Base-by-base conservation (phyloP, 352 stramenopile species). In the Globisporangium viniferum region DNA sequence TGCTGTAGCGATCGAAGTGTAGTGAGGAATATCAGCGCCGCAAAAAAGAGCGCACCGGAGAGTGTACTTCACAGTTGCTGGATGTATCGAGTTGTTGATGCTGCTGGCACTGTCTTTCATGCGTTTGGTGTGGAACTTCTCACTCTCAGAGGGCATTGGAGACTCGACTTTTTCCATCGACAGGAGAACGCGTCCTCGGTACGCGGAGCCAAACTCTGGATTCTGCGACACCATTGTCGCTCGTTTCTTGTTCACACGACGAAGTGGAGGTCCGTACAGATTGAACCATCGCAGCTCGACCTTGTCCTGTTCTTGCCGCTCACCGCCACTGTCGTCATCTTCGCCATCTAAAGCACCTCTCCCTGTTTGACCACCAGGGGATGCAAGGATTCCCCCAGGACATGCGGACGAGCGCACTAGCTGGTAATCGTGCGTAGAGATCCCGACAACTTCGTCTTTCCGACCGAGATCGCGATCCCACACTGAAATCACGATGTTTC, bases 211-310 rank as follows among this genome's bases (percentile, higher is more conserved):
- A 36, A 82, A 77, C 5, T 94, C 79, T 3, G 86, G 77, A 22
- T 88, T 84, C 41, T 82, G 78, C 10, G 88, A 79, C 27, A 95
- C 77, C 22, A 82, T 66, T 3, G 73, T 53, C 1, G 72, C 72
- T 5, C 84, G 78, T 54, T 89, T 91, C 31, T 76, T 75, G 64
- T 92, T 91, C 22, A 76, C 69, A 2, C 80, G 71, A 0, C 64
- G 75, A 7, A 91, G 68, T 1, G 86, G 91, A n/a, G 90, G 88
- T 7, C 91, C 91, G 61, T 97, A 97, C 3, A 97, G 61, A 66
- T 93, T 93, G 51, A 88, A 89, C 88, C 91, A 97, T 3, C 83
- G 76, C 24, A 82, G 67, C 29, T 81, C 69, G 0, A 85, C 74
- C 7, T 66, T 49, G 14, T 74, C 62, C 39, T 66, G 20, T 3